phyloP scores from a whole-genome alignment of 352 stramenopile species.

The Globisporangium cederbergense region DNA sequence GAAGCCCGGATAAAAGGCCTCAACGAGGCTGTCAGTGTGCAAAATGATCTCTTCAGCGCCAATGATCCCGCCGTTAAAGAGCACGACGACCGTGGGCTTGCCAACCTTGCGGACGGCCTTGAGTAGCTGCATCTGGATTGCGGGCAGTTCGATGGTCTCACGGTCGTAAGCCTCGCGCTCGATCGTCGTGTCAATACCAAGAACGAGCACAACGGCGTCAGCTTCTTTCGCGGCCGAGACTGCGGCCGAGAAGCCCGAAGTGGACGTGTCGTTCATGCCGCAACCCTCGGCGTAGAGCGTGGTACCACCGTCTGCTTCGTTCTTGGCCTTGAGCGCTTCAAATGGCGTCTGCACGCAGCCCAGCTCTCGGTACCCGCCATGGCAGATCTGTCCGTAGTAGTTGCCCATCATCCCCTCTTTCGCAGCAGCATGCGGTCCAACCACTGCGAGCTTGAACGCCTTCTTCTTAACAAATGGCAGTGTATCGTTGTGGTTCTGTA shows the following conservation, averaged over 20 bases:
- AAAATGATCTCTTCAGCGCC: slow-evolving; percentile 69
- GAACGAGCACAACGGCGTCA: slow-evolving; percentile 68
- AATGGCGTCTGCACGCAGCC: slow-evolving; percentile 68
- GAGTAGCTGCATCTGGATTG: slow-evolving; percentile 74
- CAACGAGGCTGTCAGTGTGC: slow-evolving; percentile 59
- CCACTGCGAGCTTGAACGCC: slow-evolving; percentile 53
- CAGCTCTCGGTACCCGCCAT: slow-evolving; percentile 65
- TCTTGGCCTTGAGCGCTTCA: slow-evolving; percentile 49
- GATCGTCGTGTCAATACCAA: slow-evolving; percentile 82
- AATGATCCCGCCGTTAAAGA: slow-evolving; percentile 87
- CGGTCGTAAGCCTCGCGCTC: slow-evolving; percentile 75
- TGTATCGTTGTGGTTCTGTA: slow-evolving; percentile 85
- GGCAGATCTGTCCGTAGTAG: slow-evolving; percentile 86
- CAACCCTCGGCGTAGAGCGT: slow-evolving; percentile 44
- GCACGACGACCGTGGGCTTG: slow-evolving; percentile 75
- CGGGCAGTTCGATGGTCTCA: slow-evolving; percentile 65
- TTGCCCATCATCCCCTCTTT: slow-evolving; percentile 70
- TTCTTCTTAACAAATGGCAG: slow-evolving; percentile 57
- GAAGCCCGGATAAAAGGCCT: slow-evolving; percentile 84
- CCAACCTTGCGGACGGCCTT: slow-evolving; percentile 51
- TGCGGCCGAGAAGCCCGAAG: slow-evolving; percentile 44
- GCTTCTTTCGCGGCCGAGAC: slow-evolving; percentile 33
- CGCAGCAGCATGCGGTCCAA: slow-evolving; percentile 78
- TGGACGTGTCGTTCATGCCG: slow-evolving; percentile 66
- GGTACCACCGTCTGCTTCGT: slow-evolving; percentile 25